Evolutionary conservation across 768 basidiomycete species (phyloP).

Genomic region (Cyclocybe aegerita): DNA sequence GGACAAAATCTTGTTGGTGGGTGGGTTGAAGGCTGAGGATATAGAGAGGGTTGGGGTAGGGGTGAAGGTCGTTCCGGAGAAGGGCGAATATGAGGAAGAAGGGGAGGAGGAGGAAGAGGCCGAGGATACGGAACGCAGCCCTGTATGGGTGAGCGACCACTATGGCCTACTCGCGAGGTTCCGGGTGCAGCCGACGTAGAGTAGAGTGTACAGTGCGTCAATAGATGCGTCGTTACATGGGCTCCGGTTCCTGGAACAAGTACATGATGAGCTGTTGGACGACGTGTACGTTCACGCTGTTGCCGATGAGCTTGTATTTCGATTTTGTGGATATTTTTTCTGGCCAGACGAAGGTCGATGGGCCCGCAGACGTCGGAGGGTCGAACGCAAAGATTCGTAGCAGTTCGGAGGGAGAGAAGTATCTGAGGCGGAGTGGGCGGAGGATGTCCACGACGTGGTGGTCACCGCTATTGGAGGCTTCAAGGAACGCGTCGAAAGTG

Average conservation of each 20-base stretch:
- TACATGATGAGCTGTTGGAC: constrained; percentile 62
- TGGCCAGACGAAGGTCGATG: constrained; percentile 60
- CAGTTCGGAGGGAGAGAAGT: constrained; percentile 74
- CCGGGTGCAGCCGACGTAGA: not conserved
- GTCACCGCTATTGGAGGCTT: constrained; percentile 37
- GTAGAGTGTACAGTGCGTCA: not conserved
- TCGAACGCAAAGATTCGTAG: constrained; percentile 67
- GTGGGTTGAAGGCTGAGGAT: not conserved
- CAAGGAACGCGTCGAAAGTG: constrained; percentile 56
- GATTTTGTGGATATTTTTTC: constrained; percentile 57
- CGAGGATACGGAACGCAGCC: too few species aligned
- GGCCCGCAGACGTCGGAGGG: constrained; percentile 14
- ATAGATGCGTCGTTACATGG: not conserved
- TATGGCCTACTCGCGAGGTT: constrained; percentile 11
- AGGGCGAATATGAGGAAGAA: not conserved
- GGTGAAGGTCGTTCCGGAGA: constrained; percentile 1
- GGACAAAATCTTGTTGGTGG: constrained; percentile 15
- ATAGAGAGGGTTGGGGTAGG: constrained; percentile 13
- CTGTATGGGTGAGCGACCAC: constrained; percentile 16
- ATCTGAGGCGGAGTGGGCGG: constrained; percentile 61
- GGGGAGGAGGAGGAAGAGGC: not conserved
- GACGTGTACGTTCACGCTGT: constrained; percentile 79
- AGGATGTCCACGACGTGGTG: constrained; percentile 52
- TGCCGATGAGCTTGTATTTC: constrained; percentile 77
- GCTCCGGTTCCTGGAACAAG: constrained; percentile 38